phyloP scores from a whole-genome alignment of 129 eudicot species.

The Ambrosia artemisiifolia region DNA sequence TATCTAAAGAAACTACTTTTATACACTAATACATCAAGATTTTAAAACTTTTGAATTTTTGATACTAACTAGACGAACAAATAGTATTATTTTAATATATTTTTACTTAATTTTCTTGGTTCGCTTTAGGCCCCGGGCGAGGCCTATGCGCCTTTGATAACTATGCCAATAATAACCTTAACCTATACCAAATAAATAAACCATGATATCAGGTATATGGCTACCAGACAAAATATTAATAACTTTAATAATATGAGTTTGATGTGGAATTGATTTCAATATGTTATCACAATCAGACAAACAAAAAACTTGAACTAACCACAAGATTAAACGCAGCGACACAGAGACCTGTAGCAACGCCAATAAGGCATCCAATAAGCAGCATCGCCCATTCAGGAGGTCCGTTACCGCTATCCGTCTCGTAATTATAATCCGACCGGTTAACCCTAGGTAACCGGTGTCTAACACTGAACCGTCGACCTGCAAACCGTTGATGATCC shows the following conservation, averaged over 20 bases:
- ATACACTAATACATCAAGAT: no score
- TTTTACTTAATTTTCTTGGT: no score
- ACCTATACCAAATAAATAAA: no score
- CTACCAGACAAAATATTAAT: neutral
- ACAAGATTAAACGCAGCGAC: slow-evolving; percentile 75
- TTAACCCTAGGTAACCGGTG: slow-evolving; percentile 27
- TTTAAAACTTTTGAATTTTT: no score
- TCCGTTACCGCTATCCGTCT: slow-evolving; percentile 32
- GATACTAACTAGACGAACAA: no score
- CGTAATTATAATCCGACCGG: slow-evolving; percentile 8
- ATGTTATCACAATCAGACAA: neutral
- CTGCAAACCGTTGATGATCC: slow-evolving; percentile 63
- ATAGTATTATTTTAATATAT: no score
- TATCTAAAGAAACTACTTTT: no score
- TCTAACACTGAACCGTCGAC: slow-evolving; percentile 36
- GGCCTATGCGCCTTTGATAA: no score
- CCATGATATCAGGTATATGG: neutral
- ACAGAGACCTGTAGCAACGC: slow-evolving; percentile 76
- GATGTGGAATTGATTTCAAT: neutral
- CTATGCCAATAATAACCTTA: no score
- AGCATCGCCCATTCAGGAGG: slow-evolving; percentile 90
- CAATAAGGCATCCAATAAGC: slow-evolving; percentile 73
- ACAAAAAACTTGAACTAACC: slow-evolving; percentile 37
- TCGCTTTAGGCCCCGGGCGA: no score
- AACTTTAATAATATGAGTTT: neutral